Percentiles rank a stretch among this genome's conserved stretches.
phyloP scores from a whole-genome alignment of 306 rosid genomes.

The Vigna nakashimae region DNA sequence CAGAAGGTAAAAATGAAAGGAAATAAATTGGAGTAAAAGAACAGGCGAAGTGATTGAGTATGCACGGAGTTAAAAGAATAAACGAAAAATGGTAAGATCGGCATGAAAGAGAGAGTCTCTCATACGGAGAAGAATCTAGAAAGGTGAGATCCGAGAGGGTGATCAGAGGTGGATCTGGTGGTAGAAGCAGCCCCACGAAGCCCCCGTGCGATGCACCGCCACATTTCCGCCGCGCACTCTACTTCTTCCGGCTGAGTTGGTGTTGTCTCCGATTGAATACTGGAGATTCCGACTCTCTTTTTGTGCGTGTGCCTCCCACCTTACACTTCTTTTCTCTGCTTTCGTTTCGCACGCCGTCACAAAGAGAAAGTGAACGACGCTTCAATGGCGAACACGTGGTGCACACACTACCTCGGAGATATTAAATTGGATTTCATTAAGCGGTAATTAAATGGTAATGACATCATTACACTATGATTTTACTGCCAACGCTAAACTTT shows the following conservation, averaged over 20 bases:
- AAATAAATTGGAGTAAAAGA: not conserved
- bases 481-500: no score
- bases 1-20: not conserved
- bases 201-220: constrained; percentile 87
- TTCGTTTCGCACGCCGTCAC: constrained; percentile 6
- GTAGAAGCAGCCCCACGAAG: constrained; percentile 62
- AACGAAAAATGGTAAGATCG: constrained; percentile 25
- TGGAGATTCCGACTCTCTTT: not conserved
- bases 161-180: constrained; percentile 55
- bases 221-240: constrained; percentile 51
- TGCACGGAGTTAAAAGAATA: not conserved
- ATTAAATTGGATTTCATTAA: not conserved
- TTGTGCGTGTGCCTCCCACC: constrained; percentile 4
- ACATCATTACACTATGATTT: not conserved
- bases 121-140: constrained; percentile 77
- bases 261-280: constrained; percentile 10
- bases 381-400: not conserved
- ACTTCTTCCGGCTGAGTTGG: not conserved
- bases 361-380: not conserved
- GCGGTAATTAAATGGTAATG: not conserved
- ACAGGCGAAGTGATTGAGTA: not conserved
- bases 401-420: not conserved
- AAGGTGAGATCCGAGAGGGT: constrained; percentile 64
- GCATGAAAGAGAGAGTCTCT: not conserved
- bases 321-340: not conserved